Percentiles rank a stretch among this genome's conserved stretches.
Conservation (phyloP, 2,329 filamentous ascomycete genomes). For the Penicillium crustosum region DNA sequence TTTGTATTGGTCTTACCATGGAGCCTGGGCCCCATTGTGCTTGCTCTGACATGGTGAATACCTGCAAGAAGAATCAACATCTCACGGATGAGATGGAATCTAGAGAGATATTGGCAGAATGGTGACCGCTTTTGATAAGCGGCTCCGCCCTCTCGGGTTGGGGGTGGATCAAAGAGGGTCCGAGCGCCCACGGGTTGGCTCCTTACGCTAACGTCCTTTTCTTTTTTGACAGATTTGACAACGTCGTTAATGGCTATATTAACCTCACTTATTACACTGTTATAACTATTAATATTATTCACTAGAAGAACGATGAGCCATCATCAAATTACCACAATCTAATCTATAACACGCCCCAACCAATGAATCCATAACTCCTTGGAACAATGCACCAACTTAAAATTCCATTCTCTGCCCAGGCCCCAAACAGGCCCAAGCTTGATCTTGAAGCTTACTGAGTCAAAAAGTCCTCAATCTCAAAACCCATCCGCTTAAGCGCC, state of each 20-base stretch:
- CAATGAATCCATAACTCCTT: neutral
- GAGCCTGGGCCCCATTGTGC: too few relatives aligned
- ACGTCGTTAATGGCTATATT: neutral
- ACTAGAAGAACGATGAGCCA: neutral
- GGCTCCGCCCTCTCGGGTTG: neutral
- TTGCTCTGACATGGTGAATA: neutral
- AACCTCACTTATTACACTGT: neutral
- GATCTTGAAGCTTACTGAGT: constrained; percentile 32
- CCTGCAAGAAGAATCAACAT: neutral
- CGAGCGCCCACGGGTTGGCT: neutral
- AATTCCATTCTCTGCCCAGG: neutral
- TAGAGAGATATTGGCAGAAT: neutral
- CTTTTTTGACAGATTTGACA: neutral
- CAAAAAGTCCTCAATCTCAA: constrained; percentile 78
- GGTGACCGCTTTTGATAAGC: constrained; percentile 1
- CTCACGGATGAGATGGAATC: neutral
- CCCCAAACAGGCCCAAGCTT: neutral
- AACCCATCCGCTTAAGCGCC: constrained; percentile 71
- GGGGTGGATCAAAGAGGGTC: neutral
- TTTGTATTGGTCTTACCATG: neutral
- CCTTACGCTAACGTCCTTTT: neutral
- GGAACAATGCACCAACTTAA: neutral
- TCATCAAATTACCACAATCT: constrained; percentile 2
- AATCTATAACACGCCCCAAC: neutral
- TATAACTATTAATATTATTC: neutral